phyloP scores from a whole-genome alignment of 1,139 yeast species.

The Scheffersomyces illinoinensis region DNA sequence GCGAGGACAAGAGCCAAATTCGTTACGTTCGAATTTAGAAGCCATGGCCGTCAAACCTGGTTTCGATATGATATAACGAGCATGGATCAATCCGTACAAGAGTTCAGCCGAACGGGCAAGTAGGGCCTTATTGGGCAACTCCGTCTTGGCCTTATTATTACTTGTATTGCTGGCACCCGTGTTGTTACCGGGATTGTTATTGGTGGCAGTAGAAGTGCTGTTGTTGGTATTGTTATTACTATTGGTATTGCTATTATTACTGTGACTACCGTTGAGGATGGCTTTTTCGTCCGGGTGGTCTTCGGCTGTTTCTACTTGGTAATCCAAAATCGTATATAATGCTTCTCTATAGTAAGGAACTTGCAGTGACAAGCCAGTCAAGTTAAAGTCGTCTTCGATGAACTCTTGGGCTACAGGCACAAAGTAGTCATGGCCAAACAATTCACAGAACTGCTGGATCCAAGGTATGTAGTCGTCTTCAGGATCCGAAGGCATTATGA shows the following conservation, averaged over 20 bases:
- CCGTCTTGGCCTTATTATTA: slow-evolving; percentile 24
- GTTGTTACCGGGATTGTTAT: not conserved
- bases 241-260: slow-evolving; percentile 6
- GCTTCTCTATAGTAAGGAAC: slow-evolving; percentile 95
- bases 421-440: slow-evolving; percentile 90
- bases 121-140: slow-evolving; percentile 68
- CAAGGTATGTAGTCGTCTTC: slow-evolving; percentile 76
- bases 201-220: not conserved
- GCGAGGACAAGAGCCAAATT: slow-evolving; percentile 92
- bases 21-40: slow-evolving; percentile 86
- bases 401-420: slow-evolving; percentile 92
- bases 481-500: slow-evolving; percentile 42
- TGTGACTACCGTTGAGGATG: slow-evolving; percentile 12
- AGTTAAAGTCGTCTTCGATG: slow-evolving; percentile 93
- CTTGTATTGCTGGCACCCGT: not conserved
- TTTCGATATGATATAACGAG: slow-evolving; percentile 84
- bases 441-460: slow-evolving; percentile 86
- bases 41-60: slow-evolving; percentile 95
- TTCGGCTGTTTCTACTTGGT: slow-evolving; percentile 79
- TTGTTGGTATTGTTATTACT: slow-evolving; percentile 3
- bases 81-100: slow-evolving; percentile 91
- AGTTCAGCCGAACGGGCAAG: slow-evolving; percentile 90
- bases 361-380: slow-evolving; percentile 82
- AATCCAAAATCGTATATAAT: slow-evolving; percentile 75
- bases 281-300: slow-evolving; percentile 23